Evolutionary conservation across 345 rosid species (phyloP), one percentile per base, ranked within the genome.

Genomic region (Aegle marmelos): DNA sequence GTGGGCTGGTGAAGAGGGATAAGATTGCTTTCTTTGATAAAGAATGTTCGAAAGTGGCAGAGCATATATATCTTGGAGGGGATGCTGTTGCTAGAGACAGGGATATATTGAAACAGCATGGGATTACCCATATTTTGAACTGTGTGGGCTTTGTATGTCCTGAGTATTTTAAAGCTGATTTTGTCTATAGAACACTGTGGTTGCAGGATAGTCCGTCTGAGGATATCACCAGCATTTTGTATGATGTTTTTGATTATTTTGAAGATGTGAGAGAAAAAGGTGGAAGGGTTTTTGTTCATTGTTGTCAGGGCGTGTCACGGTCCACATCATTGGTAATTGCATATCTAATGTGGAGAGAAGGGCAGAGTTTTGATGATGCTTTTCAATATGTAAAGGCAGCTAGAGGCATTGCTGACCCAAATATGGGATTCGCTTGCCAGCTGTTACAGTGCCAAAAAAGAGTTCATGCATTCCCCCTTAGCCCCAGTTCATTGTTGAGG

Each of bases 371-470:
- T 69, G 99, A 97, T 73, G 99, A 94, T 83, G 99, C 99, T 39
- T 94, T 97, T 86, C 98, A 90, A 87, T 90, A 90, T 67, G 99
- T 97, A 61, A 97, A 97, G 89, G 91, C 94, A 34, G 98, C 98
- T 0, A 90, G 99, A 84, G 97, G 97, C 68, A 97, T 97, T 73
- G 98, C 98, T 69, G 99, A 97, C 83, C 99, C 98, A 39, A 97
- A 97, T 81, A 93, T 97, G 99, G 99, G 99, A 53, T 97, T 97
- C 78, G 98, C 99, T 75, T 97, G 98, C 88, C 99, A 97, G 89
- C 81, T 97, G 86, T 76, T 97, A 68, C 98, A 97, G 70, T 97
- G 98, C 86, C 99, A 97, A 67, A 97, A 97, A 84, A 90, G 99
- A 86, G 98, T 97, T 76, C 99, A 91, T 83, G 98, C 98, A 3